These are phyloP conservation scores for Citrus unshiu DNA, from an alignment of 345 rosid species.

Conservation along the genomic window DNA sequence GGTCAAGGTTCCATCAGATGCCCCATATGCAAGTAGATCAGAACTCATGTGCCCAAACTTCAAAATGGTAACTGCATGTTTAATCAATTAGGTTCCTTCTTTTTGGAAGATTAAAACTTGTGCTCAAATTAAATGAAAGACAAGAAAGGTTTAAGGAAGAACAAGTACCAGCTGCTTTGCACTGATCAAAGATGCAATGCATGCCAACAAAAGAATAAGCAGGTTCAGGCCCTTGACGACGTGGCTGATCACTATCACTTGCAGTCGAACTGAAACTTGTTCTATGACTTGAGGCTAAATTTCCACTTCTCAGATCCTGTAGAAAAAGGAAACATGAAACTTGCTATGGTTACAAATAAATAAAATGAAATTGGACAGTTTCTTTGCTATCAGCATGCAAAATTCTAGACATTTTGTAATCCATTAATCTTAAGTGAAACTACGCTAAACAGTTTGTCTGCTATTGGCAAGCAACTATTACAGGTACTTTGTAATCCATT, in stretches of 20 bases:
- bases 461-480: background rate
- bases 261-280: conserved; percentile 75
- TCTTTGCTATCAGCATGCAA: background rate
- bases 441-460: background rate
- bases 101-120: conserved; percentile 1
- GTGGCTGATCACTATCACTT: conserved; percentile 69
- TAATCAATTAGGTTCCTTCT: conserved; percentile 18
- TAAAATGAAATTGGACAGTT: background rate
- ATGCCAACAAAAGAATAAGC: conserved; percentile 97
- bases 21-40: conserved; percentile 90
- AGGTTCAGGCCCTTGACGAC: conserved; percentile 54
- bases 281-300: conserved; percentile 62
- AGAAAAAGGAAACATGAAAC: conserved; percentile 11
- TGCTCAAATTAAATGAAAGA: background rate
- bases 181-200: conserved; percentile 95
- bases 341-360: conserved; percentile 1
- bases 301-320: conserved; percentile 68
- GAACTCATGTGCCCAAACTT: conserved; percentile 98
- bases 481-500: background rate
- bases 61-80: conserved; percentile 76
- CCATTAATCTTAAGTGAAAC: background rate
- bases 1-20: conserved; percentile 88
- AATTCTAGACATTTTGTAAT: background rate
- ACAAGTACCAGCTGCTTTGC: conserved; percentile 83
- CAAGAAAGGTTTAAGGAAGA: conserved; percentile 4